A percentile compares a stretch with the other conserved stretches of the same genome.
phyloP scores from a whole-genome alignment of 2,329 filamentous ascomycete genomes.

The Botrytis aclada region DNA sequence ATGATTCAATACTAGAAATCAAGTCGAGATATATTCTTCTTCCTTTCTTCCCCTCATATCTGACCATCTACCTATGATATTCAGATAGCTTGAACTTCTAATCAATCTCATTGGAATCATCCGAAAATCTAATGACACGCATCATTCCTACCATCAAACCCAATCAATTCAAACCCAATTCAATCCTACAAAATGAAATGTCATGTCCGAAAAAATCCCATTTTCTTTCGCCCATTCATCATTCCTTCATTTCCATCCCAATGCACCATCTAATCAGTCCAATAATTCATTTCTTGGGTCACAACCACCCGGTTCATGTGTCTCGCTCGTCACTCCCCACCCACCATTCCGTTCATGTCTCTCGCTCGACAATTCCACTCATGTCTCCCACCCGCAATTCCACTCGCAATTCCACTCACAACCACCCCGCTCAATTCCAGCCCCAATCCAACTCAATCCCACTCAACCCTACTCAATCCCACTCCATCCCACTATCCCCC shows the following conservation, averaged over 20 bases:
- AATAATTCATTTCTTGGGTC: too few relatives aligned
- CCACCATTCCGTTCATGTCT: too few relatives aligned
- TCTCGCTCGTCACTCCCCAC: too few relatives aligned
- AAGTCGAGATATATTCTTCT: background rate
- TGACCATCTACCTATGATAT: background rate
- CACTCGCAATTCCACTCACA: too few relatives aligned
- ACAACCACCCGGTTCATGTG: too few relatives aligned
- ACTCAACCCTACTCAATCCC: too few relatives aligned
- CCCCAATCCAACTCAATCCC: too few relatives aligned
- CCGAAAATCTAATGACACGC: background rate
- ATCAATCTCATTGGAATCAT: background rate
- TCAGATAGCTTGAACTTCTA: background rate
- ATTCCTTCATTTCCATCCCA: background rate
- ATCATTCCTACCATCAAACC: background rate
- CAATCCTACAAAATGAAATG: background rate
- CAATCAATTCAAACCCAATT: background rate
- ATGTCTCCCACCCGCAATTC: too few relatives aligned
- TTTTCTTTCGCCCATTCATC: background rate
- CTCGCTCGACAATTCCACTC: too few relatives aligned
- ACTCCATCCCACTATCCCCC: too few relatives aligned
- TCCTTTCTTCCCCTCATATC: background rate
- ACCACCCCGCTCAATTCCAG: too few relatives aligned
- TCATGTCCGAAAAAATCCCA: background rate
- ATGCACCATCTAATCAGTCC: too few relatives aligned
- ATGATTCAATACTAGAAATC: background rate